Conservation (phyloP, 2,329 filamentous ascomycete genomes). For the Blastomyces parvus region DNA sequence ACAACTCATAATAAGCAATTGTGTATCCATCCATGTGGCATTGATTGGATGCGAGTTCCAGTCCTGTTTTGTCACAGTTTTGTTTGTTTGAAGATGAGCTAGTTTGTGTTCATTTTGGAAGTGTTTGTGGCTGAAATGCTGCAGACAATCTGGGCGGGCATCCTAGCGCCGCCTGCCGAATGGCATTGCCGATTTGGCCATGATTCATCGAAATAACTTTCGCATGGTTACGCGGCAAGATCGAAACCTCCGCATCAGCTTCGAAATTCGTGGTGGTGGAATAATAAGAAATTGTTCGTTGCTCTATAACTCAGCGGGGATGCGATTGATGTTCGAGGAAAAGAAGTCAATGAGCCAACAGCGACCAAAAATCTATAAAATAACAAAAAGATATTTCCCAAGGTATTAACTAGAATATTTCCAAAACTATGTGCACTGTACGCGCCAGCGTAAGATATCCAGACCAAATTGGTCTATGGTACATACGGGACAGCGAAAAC, state of each 20-base stretch:
- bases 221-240: background rate
- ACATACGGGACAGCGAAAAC: background rate
- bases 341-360: background rate
- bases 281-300: background rate
- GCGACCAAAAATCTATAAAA: background rate
- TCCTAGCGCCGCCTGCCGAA: background rate
- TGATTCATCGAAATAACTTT: background rate
- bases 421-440: background rate
- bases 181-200: background rate
- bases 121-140: background rate
- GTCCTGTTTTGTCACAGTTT: background rate
- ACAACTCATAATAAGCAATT: background rate
- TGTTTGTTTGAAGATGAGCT: background rate
- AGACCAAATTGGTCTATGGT: background rate
- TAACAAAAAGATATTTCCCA: background rate
- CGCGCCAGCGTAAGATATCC: background rate
- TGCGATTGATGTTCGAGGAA: background rate
- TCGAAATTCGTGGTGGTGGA: background rate
- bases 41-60: background rate
- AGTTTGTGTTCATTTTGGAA: conserved; percentile 4
- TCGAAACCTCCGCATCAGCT: background rate
- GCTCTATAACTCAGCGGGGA: background rate
- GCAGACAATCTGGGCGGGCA: background rate
- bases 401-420: conserved; percentile 1
- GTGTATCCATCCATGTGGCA: conserved; percentile 2